These are phyloP conservation scores for Clavispora santaluciae DNA, from an alignment of 805 yeast species.

Conservation along the genomic window DNA sequence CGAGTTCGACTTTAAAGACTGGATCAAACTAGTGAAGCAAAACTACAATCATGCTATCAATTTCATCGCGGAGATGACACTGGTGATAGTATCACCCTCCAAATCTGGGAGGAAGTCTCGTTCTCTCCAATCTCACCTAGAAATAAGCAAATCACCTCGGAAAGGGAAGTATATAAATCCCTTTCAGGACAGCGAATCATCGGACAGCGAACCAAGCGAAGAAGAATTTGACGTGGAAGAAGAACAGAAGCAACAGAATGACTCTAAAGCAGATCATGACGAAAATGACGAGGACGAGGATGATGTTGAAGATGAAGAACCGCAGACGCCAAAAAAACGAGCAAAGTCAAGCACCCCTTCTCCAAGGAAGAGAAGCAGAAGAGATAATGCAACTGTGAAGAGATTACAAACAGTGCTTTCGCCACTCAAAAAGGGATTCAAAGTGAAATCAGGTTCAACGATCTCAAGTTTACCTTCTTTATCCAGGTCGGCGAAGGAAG, in stretches of 20 bases:
- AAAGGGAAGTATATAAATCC: constrained; percentile 2
- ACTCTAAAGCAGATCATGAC: neutral
- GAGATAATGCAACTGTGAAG: constrained; percentile 14
- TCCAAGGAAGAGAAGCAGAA: constrained; percentile 3
- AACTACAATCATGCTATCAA: constrained; percentile 7
- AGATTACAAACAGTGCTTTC: constrained; percentile 18
- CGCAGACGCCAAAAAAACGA: constrained; percentile 2
- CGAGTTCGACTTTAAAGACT: constrained; percentile 35
- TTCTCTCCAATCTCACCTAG: constrained; percentile 4
- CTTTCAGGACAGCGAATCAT: constrained; percentile 1
- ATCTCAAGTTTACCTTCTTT: constrained; percentile 18
- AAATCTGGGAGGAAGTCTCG: constrained; percentile 1
- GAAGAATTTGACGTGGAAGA: neutral
- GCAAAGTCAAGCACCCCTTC: constrained; percentile 1
- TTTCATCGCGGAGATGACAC: constrained; percentile 10
- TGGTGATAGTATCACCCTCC: constrained; percentile 15
- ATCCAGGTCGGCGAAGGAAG: constrained; percentile 8
- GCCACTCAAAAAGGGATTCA: constrained; percentile 21
- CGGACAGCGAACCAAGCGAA: constrained; percentile 9
- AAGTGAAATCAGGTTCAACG: constrained; percentile 18
- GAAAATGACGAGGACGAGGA: constrained; percentile 1
- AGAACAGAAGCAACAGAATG: neutral
- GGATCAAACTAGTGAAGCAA: constrained; percentile 16
- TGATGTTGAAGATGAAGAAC: constrained; percentile 2
- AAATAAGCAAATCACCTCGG: constrained; percentile 2